Percentiles rank a stretch among this genome's conserved stretches.
Conservation (phyloP, 371 early-diverging fungal genomes). For the Rhizopus arrhizus region DNA sequence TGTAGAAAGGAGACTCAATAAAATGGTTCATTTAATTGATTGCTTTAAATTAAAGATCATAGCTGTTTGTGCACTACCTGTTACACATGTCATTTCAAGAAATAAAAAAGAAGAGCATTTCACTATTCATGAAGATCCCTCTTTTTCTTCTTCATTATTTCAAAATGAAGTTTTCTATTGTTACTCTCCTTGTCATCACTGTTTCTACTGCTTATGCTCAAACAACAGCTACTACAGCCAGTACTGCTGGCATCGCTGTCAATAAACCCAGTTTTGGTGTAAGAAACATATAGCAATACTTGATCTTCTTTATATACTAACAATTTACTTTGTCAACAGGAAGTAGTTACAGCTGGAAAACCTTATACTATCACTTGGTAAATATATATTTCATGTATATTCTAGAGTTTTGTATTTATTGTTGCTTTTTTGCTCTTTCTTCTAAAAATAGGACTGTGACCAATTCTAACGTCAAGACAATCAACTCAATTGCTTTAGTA, state of each 20-base stretch:
- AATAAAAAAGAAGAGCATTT: neutral
- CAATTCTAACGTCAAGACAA: constrained; percentile 13
- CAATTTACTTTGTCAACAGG: constrained; percentile 18
- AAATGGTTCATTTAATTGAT: neutral
- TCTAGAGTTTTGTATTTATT: neutral
- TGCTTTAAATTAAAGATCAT: neutral
- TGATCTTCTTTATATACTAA: neutral
- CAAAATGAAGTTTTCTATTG: constrained; percentile 2
- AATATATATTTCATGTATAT: neutral
- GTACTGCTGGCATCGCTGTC: constrained; percentile 31
- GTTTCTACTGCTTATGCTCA: constrained; percentile 18
- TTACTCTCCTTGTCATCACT: constrained; percentile 18
- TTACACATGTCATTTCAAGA: neutral
- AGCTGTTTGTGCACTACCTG: neutral
- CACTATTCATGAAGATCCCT: neutral
- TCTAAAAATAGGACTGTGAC: constrained; percentile 27
- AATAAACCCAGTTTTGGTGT: constrained; percentile 35
- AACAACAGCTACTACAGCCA: neutral
- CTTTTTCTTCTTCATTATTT: neutral
- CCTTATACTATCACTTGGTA: constrained; percentile 36
- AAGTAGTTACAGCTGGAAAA: constrained; percentile 34
- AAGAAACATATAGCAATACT: constrained; percentile 12
- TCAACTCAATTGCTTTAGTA: constrained; percentile 35
- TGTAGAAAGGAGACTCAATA: too few relatives aligned
- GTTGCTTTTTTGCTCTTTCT: neutral